Percentiles rank a stretch among this genome's conserved stretches.
phyloP scores from a whole-genome alignment of 78 protist species.

The Monosiga brevicollis region DNA sequence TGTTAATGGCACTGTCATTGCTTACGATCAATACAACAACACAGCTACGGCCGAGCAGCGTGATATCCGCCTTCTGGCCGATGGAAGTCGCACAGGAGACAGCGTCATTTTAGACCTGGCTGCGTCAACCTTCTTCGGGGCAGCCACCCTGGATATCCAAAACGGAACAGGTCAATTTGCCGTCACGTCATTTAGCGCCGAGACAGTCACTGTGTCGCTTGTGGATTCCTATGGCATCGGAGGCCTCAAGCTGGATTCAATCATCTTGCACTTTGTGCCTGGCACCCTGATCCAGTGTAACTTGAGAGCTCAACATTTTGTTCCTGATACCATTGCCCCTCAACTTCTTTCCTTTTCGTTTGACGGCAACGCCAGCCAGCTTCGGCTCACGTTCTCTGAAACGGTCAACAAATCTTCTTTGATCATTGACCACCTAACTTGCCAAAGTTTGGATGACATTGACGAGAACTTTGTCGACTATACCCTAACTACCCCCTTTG shows the following conservation, averaged over 20 bases:
- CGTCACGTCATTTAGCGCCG: neutral
- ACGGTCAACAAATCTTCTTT: neutral
- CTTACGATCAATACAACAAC: neutral
- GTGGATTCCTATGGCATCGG: neutral
- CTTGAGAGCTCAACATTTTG: neutral
- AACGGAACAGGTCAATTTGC: neutral
- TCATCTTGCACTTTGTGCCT: neutral
- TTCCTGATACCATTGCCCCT: neutral
- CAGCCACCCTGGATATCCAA: neutral
- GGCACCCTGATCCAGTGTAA: neutral
- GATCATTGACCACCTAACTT: neutral
- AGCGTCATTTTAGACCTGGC: neutral
- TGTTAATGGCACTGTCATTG: too few species aligned
- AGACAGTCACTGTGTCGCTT: neutral
- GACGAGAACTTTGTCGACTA: neutral
- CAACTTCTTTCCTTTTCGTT: neutral
- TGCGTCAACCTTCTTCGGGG: neutral
- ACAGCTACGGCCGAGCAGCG: neutral
- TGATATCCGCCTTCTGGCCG: neutral
- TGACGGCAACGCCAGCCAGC: neutral
- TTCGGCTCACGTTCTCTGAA: neutral
- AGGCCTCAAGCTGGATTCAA: neutral
- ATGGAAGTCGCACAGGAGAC: neutral
- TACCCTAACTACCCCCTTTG: neutral
- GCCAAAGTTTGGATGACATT: neutral